A percentile compares a stretch with the other conserved stretches of the same genome.
These are phyloP conservation scores for Leishmania major DNA, from an alignment of 208 protist species.

Conservation along the genomic window DNA sequence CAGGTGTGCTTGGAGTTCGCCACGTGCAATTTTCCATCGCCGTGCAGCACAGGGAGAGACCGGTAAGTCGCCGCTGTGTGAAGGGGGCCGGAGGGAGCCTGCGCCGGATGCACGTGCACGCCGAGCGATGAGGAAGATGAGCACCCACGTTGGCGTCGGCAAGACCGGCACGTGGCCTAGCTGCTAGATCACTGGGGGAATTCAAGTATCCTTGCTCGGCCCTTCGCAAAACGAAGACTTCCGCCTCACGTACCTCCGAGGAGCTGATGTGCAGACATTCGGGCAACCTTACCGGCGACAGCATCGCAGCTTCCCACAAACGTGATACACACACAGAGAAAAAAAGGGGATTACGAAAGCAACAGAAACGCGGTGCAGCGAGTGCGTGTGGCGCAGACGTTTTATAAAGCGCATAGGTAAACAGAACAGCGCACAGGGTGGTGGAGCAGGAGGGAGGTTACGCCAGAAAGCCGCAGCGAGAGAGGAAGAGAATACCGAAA, in stretches of 20 bases:
- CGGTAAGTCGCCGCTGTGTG: slow-evolving; percentile 33
- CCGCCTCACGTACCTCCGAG: background rate
- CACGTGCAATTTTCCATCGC: slow-evolving; percentile 11
- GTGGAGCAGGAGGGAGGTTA: too few relatives aligned
- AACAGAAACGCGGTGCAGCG: too few relatives aligned
- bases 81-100: slow-evolving; percentile 30
- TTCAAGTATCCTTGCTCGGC: background rate
- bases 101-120: slow-evolving; percentile 12
- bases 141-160: slow-evolving; percentile 1
- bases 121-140: slow-evolving; percentile 29
- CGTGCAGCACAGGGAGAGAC: slow-evolving; percentile 20
- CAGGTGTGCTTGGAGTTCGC: slow-evolving; percentile 13
- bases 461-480: too few relatives aligned
- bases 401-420: too few relatives aligned
- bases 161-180: background rate
- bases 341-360: too few relatives aligned
- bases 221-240: background rate
- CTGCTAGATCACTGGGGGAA: background rate
- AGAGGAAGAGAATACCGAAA: too few relatives aligned
- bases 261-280: slow-evolving; percentile 2
- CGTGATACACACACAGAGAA: too few relatives aligned
- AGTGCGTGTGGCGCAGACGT: background rate
- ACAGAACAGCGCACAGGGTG: too few relatives aligned
- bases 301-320: too few relatives aligned
- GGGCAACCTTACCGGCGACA: slow-evolving; percentile 1